Evolutionary conservation across 2,329 filamentous ascomycete species (phyloP).

Genomic region (Kalmusia sp.): DNA sequence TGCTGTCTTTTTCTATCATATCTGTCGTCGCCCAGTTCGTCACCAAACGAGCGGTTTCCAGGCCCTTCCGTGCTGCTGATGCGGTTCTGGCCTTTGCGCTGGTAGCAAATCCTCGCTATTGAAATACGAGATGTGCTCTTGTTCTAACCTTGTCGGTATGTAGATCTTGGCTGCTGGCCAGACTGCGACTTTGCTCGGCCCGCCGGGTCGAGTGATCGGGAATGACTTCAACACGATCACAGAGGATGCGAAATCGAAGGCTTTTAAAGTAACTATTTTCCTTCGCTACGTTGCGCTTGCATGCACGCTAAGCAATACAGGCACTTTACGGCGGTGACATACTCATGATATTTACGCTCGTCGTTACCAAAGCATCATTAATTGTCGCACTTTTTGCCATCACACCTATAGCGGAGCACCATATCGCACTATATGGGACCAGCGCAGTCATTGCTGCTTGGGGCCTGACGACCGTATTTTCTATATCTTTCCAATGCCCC

Average conservation of each 20-base stretch:
- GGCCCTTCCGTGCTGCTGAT: conserved; percentile 2
- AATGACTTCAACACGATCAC: neutral
- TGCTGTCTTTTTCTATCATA: conserved; percentile 10
- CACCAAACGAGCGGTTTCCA: conserved; percentile 11
- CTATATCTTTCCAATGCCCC: neutral
- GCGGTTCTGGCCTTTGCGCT: neutral
- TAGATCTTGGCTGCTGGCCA: conserved; percentile 9
- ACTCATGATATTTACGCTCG: conserved; percentile 7
- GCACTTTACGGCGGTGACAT: conserved; percentile 14
- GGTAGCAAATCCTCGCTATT: neutral
- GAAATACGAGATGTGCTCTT: too few species aligned
- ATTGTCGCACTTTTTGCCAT: neutral
- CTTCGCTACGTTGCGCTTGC: too few species aligned
- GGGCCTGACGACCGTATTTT: neutral
- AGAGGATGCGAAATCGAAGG: neutral
- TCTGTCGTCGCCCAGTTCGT: conserved; percentile 11
- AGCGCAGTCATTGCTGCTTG: neutral
- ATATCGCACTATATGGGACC: neutral
- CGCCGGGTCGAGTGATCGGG: conserved; percentile 13
- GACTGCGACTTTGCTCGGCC: conserved; percentile 4
- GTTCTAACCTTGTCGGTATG: neutral
- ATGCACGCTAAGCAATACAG: too few species aligned
- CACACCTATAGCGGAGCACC: neutral
- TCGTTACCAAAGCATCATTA: neutral
- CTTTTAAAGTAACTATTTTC: neutral